Evolutionary conservation across 352 stramenopile species (phyloP).

Genomic region (Phytopythium sindhum): DNA sequence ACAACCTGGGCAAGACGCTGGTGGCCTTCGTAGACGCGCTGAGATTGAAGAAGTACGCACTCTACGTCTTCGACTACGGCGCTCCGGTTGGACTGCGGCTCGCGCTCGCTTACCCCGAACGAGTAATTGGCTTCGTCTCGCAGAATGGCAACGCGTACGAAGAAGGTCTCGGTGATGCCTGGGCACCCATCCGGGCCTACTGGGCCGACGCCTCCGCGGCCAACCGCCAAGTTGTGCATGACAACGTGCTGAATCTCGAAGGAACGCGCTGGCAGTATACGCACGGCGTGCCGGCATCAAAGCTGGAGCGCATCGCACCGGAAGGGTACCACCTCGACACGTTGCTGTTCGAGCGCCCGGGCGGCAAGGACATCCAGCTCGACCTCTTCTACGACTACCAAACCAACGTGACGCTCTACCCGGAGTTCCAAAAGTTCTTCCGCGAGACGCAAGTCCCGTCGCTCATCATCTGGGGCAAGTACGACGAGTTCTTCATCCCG

Average conservation of each 20-base stretch:
- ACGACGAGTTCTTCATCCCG: constrained; percentile 3
- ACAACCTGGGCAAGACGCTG: constrained; percentile 5
- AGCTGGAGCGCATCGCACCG: constrained; percentile 4
- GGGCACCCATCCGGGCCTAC: constrained; percentile 1
- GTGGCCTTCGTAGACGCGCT: constrained; percentile 3
- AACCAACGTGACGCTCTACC: constrained; percentile 1
- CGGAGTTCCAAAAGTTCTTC: constrained; percentile 2
- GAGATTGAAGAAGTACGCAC: not conserved
- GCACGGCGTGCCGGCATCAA: constrained; percentile 3
- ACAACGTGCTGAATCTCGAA: constrained; percentile 4
- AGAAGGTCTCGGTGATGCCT: constrained; percentile 2
- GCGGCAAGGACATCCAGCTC: constrained; percentile 6
- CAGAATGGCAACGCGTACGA: constrained; percentile 9
- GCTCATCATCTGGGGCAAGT: constrained; percentile 7
- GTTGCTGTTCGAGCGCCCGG: constrained; percentile 4
- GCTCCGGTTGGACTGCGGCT: not conserved
- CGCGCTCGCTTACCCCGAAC: constrained; percentile 4
- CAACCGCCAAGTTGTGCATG: constrained; percentile 4
- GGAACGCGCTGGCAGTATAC: constrained; percentile 5
- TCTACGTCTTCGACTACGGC: constrained; percentile 8
- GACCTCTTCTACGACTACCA: constrained; percentile 6
- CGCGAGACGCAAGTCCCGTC: constrained; percentile 1
- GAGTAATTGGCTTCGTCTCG: not conserved
- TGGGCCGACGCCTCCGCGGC: not conserved
- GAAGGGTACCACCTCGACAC: constrained; percentile 4